A percentile compares a stretch with the other conserved stretches of the same genome.
Evolutionary conservation across 2,329 filamentous ascomycete species (phyloP).

Genomic region (Stagonosporopsis cucurbitacearum): DNA sequence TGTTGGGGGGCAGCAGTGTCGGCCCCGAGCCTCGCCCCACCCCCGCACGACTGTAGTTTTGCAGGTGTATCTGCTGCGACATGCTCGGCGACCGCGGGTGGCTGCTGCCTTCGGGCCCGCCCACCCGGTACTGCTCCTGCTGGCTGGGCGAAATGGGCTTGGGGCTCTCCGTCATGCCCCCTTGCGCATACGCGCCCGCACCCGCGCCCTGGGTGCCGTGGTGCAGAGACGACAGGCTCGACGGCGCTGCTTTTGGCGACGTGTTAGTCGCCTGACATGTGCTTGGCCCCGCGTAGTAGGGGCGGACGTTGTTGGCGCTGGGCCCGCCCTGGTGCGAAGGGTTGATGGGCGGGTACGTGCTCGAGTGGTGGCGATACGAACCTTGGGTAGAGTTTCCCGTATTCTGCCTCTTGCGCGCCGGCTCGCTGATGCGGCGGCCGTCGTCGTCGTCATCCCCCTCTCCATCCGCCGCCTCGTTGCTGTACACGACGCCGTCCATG

Average conservation of each 20-base stretch:
- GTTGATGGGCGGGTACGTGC: constrained; percentile 76
- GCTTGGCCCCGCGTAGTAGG: constrained; percentile 47
- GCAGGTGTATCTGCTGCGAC: constrained; percentile 69
- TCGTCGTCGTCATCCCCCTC: constrained; percentile 61
- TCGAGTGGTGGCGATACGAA: constrained; percentile 70
- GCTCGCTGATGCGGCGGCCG: constrained; percentile 68
- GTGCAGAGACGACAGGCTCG: constrained; percentile 47
- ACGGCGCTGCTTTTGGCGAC: constrained; percentile 47
- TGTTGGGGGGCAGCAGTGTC: constrained; percentile 51
- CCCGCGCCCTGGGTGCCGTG: constrained; percentile 43
- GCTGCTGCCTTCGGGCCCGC: constrained; percentile 54
- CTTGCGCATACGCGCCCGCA: constrained; percentile 72
- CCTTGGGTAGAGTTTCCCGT: constrained; percentile 60
- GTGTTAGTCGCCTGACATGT: constrained; percentile 49
- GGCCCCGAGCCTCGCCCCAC: constrained; percentile 65
- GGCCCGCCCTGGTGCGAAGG: constrained; percentile 48
- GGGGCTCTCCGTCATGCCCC: constrained; percentile 81
- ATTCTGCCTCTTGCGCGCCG: constrained; percentile 74
- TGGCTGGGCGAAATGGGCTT: constrained; percentile 78
- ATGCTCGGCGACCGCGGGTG: constrained; percentile 68
- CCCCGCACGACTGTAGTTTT: constrained; percentile 62
- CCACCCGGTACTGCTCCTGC: constrained; percentile 61
- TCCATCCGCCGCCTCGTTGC: constrained; percentile 64
- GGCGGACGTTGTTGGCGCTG: constrained; percentile 40
- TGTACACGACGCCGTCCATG: constrained; percentile 70